phyloP scores from a whole-genome alignment of 1,284 basidiomycete genomes.

The Lignosus rhinocerotis region DNA sequence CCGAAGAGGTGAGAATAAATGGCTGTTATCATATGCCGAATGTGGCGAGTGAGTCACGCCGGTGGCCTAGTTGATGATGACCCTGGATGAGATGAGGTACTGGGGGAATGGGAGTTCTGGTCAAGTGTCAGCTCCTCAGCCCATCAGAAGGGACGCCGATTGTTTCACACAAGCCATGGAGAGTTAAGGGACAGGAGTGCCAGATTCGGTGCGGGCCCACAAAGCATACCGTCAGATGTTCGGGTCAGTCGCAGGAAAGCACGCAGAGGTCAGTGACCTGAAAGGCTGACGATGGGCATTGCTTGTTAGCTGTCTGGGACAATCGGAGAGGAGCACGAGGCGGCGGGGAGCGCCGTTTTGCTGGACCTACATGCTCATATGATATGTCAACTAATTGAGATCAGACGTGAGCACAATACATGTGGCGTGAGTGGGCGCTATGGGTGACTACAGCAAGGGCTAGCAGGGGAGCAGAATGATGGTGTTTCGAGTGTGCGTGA shows the following conservation, averaged over 20 bases:
- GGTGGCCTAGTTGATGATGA: constrained; percentile 18
- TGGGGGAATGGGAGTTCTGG: constrained; percentile 18
- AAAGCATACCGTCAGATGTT: not conserved
- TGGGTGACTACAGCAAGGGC: not conserved
- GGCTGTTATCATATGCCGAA: constrained; percentile 15
- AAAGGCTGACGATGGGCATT: not conserved
- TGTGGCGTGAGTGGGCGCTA: constrained; percentile 18
- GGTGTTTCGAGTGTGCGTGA: constrained; percentile 15
- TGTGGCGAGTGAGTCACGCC: constrained; percentile 17
- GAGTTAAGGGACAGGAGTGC: constrained; percentile 6
- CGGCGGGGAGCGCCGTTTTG: not conserved
- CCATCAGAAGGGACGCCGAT: constrained; percentile 18
- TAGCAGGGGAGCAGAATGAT: constrained; percentile 1
- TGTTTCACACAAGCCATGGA: constrained; percentile 17
- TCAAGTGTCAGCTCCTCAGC: constrained; percentile 13
- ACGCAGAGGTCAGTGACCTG: not conserved
- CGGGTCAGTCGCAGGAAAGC: not conserved
- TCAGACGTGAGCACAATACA: constrained; percentile 22
- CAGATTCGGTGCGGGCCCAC: constrained; percentile 3
- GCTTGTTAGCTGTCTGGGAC: not conserved
- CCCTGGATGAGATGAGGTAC: constrained; percentile 24
- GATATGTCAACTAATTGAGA: constrained; percentile 26
- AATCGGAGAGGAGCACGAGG: constrained; percentile 8
- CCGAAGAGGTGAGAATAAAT: constrained; percentile 18
- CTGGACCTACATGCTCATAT: constrained; percentile 25